Evolutionary conservation across 176 grass and related monocot genomes (phyloP).

Genomic region (Paspalum vaginatum): DNA sequence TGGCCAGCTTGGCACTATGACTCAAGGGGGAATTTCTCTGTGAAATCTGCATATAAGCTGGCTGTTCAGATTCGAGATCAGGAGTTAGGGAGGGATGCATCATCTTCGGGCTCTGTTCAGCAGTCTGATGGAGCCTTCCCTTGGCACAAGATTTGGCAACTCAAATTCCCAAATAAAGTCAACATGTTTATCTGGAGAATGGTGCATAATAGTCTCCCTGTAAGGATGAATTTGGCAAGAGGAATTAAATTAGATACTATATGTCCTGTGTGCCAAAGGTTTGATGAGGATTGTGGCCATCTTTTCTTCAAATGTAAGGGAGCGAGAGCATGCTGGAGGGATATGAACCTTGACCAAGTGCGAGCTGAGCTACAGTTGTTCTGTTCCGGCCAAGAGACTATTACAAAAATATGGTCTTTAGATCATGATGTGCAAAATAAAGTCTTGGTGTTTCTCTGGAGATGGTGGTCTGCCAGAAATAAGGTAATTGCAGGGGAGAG

Average conservation of each 20-base stretch:
- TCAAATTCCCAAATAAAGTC: neutral
- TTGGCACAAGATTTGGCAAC: no score
- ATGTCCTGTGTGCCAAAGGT: no score
- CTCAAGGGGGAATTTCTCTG: neutral
- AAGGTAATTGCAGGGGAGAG: neutral
- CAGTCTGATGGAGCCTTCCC: no score
- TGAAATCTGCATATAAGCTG: neutral
- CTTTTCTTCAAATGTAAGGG: neutral
- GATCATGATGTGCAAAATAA: no score
- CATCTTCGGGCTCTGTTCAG: no score
- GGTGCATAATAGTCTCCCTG: no score
- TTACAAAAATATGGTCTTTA: no score
- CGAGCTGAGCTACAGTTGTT: rapidly evolving
- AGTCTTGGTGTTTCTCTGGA: neutral
- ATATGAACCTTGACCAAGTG: neutral
- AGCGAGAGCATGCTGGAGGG: neutral
- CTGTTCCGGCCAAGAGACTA: no score
- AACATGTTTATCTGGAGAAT: no score
- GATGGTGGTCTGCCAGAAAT: neutral
- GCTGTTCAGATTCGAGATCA: neutral
- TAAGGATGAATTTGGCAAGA: no score
- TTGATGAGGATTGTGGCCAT: no score
- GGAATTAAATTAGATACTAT: no score
- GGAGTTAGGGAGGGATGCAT: rapidly evolving
- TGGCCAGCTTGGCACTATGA: slow-evolving; percentile 9